phyloP scores from a whole-genome alignment of 2,329 filamentous ascomycete genomes.

The Cryphonectria naterciae region DNA sequence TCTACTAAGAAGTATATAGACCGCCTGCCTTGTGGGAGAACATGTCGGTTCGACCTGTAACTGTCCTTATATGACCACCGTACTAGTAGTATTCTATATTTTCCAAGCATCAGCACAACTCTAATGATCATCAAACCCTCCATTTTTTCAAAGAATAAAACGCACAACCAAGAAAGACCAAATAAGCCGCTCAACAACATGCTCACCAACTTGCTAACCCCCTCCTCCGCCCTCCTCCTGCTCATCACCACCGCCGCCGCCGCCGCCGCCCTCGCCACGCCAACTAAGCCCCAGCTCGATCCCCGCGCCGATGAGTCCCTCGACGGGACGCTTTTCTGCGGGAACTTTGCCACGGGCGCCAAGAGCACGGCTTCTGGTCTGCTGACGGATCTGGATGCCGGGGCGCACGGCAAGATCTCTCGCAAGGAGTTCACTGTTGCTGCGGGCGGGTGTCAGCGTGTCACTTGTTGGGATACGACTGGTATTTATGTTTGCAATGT shows the following conservation, averaged over 20 bases:
- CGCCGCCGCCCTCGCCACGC: background rate
- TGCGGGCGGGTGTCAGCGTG: conserved; percentile 18
- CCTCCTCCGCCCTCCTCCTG: background rate
- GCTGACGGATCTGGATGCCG: conserved; percentile 3
- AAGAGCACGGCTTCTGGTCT: conserved; percentile 8
- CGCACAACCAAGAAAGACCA: background rate
- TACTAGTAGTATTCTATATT: too few species aligned
- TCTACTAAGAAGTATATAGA: background rate
- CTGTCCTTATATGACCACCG: conserved; percentile 3
- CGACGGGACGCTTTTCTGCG: conserved; percentile 23
- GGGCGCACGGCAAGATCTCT: conserved; percentile 11
- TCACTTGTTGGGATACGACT: conserved; percentile 21
- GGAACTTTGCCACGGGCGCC: conserved; percentile 17
- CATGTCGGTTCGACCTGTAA: background rate
- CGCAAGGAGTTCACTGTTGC: background rate
- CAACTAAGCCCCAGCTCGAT: background rate
- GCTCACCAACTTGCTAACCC: background rate
- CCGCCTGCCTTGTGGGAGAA: background rate
- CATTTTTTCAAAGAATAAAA: background rate
- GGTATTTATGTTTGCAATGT: conserved; percentile 27
- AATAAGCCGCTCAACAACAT: background rate
- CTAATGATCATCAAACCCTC: background rate
- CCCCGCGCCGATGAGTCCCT: conserved; percentile 14
- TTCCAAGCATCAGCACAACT: background rate
- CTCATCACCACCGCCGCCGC: conserved; percentile 1